Conservation (phyloP, 1,139 yeast species). For the Pichia inconspicua region DNA sequence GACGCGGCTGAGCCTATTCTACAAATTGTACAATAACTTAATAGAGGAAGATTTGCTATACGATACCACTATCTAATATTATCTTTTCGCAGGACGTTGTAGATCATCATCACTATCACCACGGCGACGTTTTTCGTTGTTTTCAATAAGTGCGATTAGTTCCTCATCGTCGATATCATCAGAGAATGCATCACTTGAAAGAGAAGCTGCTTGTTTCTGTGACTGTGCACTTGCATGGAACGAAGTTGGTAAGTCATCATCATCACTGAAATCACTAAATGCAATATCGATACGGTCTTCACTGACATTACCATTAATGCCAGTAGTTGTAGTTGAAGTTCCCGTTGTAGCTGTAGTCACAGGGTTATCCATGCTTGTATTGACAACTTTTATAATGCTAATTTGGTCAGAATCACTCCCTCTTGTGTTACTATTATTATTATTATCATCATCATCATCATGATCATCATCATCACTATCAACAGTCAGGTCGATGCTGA, state of each 20-base stretch:
- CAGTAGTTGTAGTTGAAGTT: not conserved
- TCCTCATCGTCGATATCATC: constrained; percentile 13
- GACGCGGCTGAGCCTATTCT: too few relatives aligned
- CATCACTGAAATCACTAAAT: not conserved
- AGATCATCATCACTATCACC: not conserved
- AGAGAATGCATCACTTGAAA: constrained; percentile 11
- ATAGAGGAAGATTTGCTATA: too few relatives aligned
- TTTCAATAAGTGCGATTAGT: constrained; percentile 3
- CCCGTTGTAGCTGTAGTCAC: not conserved
- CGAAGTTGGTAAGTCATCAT: constrained; percentile 2
- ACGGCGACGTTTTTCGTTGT: not conserved
- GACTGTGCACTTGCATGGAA: not conserved
- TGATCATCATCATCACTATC: not conserved
- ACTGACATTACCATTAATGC: not conserved
- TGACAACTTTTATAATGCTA: not conserved
- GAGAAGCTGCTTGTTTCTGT: constrained; percentile 1
- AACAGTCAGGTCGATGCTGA: constrained; percentile 6
- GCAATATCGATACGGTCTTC: constrained; percentile 4
- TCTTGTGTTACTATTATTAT: too few relatives aligned
- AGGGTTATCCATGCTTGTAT: not conserved
- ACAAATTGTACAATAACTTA: not conserved
- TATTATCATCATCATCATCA: too few relatives aligned
- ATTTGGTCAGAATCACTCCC: not conserved
- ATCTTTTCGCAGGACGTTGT: constrained; percentile 4
- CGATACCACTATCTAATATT: not conserved